A percentile compares a stretch with the other conserved stretches of the same genome.
Evolutionary conservation across 805 yeast genomes (phyloP).

Genomic region (Candida sithepensis): DNA sequence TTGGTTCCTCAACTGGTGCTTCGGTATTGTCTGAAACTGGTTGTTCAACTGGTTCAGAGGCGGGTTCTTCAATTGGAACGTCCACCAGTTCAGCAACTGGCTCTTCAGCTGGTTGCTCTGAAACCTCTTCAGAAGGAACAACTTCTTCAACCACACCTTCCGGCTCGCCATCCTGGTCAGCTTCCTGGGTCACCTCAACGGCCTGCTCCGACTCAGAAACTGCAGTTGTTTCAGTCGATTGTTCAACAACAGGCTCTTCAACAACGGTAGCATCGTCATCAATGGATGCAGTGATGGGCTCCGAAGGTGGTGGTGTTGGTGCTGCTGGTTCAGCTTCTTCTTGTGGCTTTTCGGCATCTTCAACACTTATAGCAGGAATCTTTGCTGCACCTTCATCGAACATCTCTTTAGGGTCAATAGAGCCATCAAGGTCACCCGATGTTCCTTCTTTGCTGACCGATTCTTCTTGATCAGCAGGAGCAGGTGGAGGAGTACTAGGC

Average conservation of each 20-base stretch:
- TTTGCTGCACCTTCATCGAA: constrained; percentile 3
- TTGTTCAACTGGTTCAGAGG: background rate
- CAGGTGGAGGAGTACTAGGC: constrained; percentile 1
- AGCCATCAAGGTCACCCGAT: constrained; percentile 8
- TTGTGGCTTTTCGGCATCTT: constrained; percentile 5
- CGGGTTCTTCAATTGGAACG: too few species aligned
- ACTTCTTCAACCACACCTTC: background rate
- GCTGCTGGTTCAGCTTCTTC: constrained; percentile 7
- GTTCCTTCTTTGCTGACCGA: constrained; percentile 1
- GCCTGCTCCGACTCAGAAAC: background rate
- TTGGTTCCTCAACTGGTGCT: too few species aligned
- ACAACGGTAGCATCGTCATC: constrained; percentile 1
- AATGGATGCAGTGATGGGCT: constrained; percentile 2
- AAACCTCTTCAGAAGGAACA: background rate
- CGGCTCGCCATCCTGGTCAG: background rate
- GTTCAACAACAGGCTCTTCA: constrained; percentile 2
- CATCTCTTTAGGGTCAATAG: constrained; percentile 14
- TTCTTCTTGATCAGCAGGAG: background rate
- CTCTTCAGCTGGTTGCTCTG: background rate
- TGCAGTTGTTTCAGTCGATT: background rate
- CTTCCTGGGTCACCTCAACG: background rate
- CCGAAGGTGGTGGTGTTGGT: too few species aligned
- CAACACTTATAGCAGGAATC: constrained; percentile 8
- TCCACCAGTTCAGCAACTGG: too few species aligned
- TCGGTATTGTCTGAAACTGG: too few species aligned